A percentile compares a stretch with the other conserved stretches of the same genome.
These are phyloP conservation scores for Lactarius hengduanensis DNA, from an alignment of 768 basidiomycete species.

Conservation along the genomic window DNA sequence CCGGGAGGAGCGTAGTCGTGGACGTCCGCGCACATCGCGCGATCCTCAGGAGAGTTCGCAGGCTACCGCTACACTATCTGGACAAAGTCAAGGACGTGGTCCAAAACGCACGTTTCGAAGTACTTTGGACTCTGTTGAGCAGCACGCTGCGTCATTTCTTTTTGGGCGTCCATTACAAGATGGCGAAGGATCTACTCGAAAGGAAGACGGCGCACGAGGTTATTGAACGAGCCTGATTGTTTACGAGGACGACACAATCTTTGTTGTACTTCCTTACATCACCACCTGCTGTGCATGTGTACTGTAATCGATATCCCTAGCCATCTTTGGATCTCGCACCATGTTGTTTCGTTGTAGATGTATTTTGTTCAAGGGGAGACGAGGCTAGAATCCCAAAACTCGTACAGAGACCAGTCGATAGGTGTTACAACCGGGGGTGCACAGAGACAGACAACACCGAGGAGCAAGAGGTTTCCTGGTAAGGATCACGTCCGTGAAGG, in stretches of 20 bases:
- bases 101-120: constrained; percentile 65
- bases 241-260: constrained; percentile 7
- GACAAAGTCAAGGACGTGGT: constrained; percentile 53
- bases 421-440: background rate
- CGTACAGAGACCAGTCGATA: background rate
- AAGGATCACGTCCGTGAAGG: constrained; percentile 64
- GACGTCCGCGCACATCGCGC: constrained; percentile 19
- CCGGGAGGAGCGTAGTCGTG: constrained; percentile 25
- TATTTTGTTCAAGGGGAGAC: background rate
- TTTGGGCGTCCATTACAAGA: constrained; percentile 51
- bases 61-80: constrained; percentile 1
- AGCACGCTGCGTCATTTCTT: constrained; percentile 61
- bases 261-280: constrained; percentile 22
- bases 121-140: constrained; percentile 67
- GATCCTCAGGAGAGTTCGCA: constrained; percentile 13
- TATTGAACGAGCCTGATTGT: constrained; percentile 15
- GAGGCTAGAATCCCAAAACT: background rate
- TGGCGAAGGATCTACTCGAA: constrained; percentile 22
- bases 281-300: constrained; percentile 12
- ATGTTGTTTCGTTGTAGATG: background rate
- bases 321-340: background rate
- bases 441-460: background rate
- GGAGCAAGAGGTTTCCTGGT: background rate
- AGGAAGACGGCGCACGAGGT: constrained; percentile 21
- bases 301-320: constrained; percentile 22